Evolutionary conservation across 768 basidiomycete genomes (phyloP).

Genomic region (Auricularia auricula-judae): DNA sequence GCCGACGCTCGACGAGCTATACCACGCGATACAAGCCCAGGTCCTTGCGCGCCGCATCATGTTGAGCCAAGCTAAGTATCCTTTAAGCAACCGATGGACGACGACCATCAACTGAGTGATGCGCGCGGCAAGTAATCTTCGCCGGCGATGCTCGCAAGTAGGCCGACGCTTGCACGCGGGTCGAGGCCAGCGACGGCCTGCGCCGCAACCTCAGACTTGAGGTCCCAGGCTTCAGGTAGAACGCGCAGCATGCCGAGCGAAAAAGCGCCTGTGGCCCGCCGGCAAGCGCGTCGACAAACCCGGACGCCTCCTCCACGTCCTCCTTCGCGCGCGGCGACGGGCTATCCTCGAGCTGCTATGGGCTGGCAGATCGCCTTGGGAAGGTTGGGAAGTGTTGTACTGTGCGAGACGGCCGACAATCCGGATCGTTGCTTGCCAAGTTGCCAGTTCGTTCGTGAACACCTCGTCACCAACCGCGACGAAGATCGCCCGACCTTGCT

Average conservation of each 20-base stretch:
- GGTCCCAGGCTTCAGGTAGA: conserved; percentile 78
- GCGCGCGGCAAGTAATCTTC: too few species aligned
- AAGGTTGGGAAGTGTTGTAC: conserved; percentile 96
- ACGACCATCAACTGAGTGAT: too few species aligned
- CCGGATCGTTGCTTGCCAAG: conserved; percentile 51
- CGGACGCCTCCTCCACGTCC: conserved; percentile 56
- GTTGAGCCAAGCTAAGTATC: too few species aligned
- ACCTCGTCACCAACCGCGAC: conserved; percentile 96
- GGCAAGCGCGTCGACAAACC: conserved; percentile 78
- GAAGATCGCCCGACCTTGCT: conserved; percentile 95
- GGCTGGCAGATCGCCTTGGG: conserved; percentile 93
- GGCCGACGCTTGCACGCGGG: too few species aligned
- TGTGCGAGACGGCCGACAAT: conserved; percentile 89
- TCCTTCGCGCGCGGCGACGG: conserved; percentile 61
- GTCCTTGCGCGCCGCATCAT: too few species aligned
- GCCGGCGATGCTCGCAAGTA: too few species aligned
- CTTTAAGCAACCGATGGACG: too few species aligned
- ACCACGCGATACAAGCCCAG: too few species aligned
- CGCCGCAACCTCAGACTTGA: conserved; percentile 82
- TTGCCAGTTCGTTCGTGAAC: conserved; percentile 71
- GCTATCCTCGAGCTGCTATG: conserved; percentile 92
- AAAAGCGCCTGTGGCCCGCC: conserved; percentile 88
- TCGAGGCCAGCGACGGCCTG: conserved; percentile 28
- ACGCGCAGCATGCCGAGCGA: conserved; percentile 91
- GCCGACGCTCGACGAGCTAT: too few species aligned